Conservation (phyloP, 768 basidiomycete species). For the Auricularia sp. region DNA sequence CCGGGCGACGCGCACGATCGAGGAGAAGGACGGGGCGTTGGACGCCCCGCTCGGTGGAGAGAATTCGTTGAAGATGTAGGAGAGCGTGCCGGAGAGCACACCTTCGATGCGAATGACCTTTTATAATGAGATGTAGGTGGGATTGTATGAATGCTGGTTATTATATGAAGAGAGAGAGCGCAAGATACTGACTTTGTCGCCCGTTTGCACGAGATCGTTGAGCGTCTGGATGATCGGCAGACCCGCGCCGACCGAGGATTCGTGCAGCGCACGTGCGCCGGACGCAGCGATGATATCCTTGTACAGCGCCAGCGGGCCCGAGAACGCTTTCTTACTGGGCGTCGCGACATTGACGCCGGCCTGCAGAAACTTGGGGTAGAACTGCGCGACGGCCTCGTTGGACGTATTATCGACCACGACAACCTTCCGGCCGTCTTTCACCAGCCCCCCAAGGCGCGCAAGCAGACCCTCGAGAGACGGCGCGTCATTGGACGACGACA, state of each 20-base stretch:
- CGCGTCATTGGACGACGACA: slow-evolving; percentile 37
- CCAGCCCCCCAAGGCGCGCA: slow-evolving; percentile 35
- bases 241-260: slow-evolving; percentile 93
- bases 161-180: not conserved
- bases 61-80: slow-evolving; percentile 53
- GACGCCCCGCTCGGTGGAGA: not conserved
- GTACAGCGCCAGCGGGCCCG: slow-evolving; percentile 59
- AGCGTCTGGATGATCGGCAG: slow-evolving; percentile 85
- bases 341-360: slow-evolving; percentile 83
- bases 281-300: slow-evolving; percentile 54
- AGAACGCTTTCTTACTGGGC: slow-evolving; percentile 96
- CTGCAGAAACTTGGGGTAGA: slow-evolving; percentile 73
- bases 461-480: slow-evolving; percentile 34
- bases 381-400: slow-evolving; percentile 63
- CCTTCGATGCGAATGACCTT: slow-evolving; percentile 92
- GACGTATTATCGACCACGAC: slow-evolving; percentile 90
- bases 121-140: not conserved
- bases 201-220: slow-evolving; percentile 85
- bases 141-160: too few species aligned
- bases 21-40: slow-evolving; percentile 33
- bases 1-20: slow-evolving; percentile 78
- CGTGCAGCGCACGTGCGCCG: slow-evolving; percentile 62
- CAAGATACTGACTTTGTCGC: slow-evolving; percentile 58
- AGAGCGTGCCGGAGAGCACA: slow-evolving; percentile 94
- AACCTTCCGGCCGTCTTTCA: slow-evolving; percentile 37